Evolutionary conservation across 2,329 filamentous ascomycete species (phyloP), one percentile per base, ranked within the genome.

Genomic region (Talaromyces sp.): DNA sequence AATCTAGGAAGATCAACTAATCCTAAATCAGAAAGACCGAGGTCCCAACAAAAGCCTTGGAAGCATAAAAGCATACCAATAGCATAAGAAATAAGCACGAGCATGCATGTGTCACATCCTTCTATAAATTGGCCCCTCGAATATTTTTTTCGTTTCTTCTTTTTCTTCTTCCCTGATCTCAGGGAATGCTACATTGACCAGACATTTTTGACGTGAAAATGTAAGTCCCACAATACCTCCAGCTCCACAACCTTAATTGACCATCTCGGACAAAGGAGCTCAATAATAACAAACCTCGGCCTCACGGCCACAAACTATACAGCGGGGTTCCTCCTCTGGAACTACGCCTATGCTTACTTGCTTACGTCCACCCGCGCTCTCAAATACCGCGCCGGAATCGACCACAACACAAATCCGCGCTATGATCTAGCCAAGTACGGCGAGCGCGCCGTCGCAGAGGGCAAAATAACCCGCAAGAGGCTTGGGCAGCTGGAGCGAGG

Each of bases 341-440:
- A 64, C 19, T 64, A 53, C 10, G 6, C 81, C 65, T 81, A 76
- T 71, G 79, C 81, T 10, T 83, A 84, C 73, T 75, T 73, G 15
- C 19, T 81, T 10, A 73, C 82, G 31, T 78, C 80, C 40, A 76
- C 80, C 1, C 80, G 81, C n/a, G 73, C 74, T 6, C 72, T 78
- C 19, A 84, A 83, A 66, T 71, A 78, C 65, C 70, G 69, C 64
- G 78, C 78, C 71, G 76, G 78, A 29, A 71, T 83, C 67, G 82
- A 84, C 72, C 81, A 84, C 72, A 80, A 84, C 54, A 75, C 72
- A 25, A 79, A 76, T 45, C 82, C 83, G 0, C 77, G 82, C 25
- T 74, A 82, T 65, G 82, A 84, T 68, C 72, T 84, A 2, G 68
- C 65, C 60, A 81, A 80, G 68, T 83, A 81, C 70, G 82, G 81